phyloP scores from a whole-genome alignment of 768 basidiomycete species.

The Piloderma croceum region DNA sequence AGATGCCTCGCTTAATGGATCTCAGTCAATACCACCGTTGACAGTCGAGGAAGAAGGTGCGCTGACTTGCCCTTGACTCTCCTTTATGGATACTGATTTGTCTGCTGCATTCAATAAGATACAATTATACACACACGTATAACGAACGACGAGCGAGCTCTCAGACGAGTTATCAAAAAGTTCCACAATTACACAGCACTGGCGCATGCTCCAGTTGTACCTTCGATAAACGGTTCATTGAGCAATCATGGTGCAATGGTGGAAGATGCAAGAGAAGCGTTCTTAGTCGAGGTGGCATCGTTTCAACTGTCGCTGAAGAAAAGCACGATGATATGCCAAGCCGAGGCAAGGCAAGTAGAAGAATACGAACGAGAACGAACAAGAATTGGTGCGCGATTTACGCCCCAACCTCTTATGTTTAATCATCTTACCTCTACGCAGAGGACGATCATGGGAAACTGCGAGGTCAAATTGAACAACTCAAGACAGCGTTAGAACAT shows the following conservation, averaged over 20 bases:
- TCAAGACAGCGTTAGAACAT: slow-evolving; percentile 71
- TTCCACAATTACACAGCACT: slow-evolving; percentile 69
- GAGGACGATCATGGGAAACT: slow-evolving; percentile 68
- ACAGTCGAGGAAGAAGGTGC: slow-evolving; percentile 62
- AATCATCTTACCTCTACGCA: slow-evolving; percentile 22
- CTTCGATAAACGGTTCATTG: slow-evolving; percentile 22
- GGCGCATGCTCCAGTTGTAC: slow-evolving; percentile 43
- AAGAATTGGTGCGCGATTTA: slow-evolving; percentile 62
- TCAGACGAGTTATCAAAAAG: slow-evolving; percentile 75
- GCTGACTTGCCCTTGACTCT: slow-evolving; percentile 2
- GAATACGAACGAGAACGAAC: slow-evolving; percentile 72
- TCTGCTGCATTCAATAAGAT: slow-evolving; percentile 50
- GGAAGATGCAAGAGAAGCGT: slow-evolving; percentile 73
- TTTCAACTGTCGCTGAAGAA: slow-evolving; percentile 75
- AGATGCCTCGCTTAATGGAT: too few species aligned
- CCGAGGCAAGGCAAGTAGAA: slow-evolving; percentile 79
- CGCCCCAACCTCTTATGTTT: slow-evolving; percentile 2
- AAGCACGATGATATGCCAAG: slow-evolving; percentile 78
- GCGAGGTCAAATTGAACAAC: slow-evolving; percentile 65
- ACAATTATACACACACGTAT: slow-evolving; percentile 76
- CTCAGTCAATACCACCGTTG: slow-evolving; percentile 39
- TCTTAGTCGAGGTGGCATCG: slow-evolving; percentile 70
- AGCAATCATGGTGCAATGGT: slow-evolving; percentile 27
- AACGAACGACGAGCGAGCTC: slow-evolving; percentile 73
- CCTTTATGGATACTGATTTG: slow-evolving; percentile 3